Conservation (phyloP, 805 yeast species). For the Spathaspora sp. region DNA sequence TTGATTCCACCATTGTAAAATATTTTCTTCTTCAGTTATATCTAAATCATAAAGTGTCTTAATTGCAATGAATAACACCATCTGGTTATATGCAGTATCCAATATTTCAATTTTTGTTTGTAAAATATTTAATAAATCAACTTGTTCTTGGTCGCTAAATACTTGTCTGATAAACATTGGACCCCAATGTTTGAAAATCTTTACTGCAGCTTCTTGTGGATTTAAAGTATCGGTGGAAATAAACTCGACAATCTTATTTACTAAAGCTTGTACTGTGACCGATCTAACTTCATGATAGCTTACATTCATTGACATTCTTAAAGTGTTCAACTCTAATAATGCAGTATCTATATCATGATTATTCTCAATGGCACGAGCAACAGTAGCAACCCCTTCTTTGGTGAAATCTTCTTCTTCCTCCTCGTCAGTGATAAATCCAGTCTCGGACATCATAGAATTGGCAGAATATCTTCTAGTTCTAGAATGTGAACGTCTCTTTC, state of each 20-base stretch:
- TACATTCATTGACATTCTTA: constrained; percentile 97
- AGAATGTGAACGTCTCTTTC: constrained; percentile 29
- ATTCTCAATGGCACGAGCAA: constrained; percentile 86
- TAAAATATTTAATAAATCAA: constrained; percentile 57
- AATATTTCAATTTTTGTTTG: constrained; percentile 40
- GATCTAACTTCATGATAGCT: constrained; percentile 87
- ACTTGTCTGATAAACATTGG: constrained; percentile 79
- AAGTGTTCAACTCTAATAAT: constrained; percentile 82
- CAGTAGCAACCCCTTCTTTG: constrained; percentile 89
- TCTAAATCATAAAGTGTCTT: constrained; percentile 76
- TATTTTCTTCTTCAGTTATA: constrained; percentile 75
- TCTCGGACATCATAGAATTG: constrained; percentile 27
- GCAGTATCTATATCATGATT: constrained; percentile 95
- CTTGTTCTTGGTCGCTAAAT: constrained; percentile 73
- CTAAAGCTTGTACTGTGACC: constrained; percentile 73
- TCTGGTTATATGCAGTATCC: constrained; percentile 41
- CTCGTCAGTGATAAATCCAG: constrained; percentile 29
- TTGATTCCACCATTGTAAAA: constrained; percentile 77
- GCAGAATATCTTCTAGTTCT: constrained; percentile 32
- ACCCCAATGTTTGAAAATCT: constrained; percentile 80
- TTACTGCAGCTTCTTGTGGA: constrained; percentile 70
- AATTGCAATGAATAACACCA: constrained; percentile 50
- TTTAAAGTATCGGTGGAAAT: constrained; percentile 74
- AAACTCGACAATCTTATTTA: constrained; percentile 67
- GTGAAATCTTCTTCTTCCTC: constrained; percentile 71